These are phyloP conservation scores for Pestalotiopsis sp. DNA, from an alignment of 2,329 filamentous ascomycete species.

Conservation along the genomic window DNA sequence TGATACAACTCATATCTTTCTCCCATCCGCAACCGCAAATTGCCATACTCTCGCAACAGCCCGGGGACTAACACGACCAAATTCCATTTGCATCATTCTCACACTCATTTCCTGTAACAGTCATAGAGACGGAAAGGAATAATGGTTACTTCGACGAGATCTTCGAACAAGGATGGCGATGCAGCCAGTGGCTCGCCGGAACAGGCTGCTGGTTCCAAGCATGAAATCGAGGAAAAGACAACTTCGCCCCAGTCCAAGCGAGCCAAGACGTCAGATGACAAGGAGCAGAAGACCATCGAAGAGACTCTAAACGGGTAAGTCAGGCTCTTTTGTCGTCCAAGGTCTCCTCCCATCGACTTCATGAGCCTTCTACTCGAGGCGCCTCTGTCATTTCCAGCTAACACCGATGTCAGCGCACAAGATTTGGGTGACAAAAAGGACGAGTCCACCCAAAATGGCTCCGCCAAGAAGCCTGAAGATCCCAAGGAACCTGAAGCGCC, in stretches of 20 bases:
- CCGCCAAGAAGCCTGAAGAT: neutral
- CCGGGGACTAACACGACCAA: too few species aligned
- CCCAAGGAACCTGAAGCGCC: neutral
- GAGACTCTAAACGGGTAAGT: constrained; percentile 42
- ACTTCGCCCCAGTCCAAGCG: constrained; percentile 39
- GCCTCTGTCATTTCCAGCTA: neutral
- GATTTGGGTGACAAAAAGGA: neutral
- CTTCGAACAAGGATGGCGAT: constrained; percentile 21
- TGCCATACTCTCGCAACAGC: neutral
- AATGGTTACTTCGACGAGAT: constrained; percentile 10
- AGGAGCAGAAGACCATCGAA: constrained; percentile 54
- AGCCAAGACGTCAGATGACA: constrained; percentile 31
- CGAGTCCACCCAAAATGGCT: neutral
- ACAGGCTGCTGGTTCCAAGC: constrained; percentile 34
- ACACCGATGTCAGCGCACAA: neutral
- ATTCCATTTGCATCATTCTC: too few species aligned
- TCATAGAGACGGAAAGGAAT: neutral
- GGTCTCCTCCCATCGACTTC: neutral
- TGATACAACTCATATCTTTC: neutral
- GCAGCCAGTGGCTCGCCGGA: constrained; percentile 12
- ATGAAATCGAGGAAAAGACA: constrained; percentile 29
- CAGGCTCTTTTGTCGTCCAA: neutral
- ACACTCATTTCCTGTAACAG: neutral
- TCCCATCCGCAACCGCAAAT: neutral
- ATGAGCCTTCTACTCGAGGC: too few species aligned